phyloP scores from a whole-genome alignment of 129 eudicot species.

The Oenanthe sinensis region DNA sequence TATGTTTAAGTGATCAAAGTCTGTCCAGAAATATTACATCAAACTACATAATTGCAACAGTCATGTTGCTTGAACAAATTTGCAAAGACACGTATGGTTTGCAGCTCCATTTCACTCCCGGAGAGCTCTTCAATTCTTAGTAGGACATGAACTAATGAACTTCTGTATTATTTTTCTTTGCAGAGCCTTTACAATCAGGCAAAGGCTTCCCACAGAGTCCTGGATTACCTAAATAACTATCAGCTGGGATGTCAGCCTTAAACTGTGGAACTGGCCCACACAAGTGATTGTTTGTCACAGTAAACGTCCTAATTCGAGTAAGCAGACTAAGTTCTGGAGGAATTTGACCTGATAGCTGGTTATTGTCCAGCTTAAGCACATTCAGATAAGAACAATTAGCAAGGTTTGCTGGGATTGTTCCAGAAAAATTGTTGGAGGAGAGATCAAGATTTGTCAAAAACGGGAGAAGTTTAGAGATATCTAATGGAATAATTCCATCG shows the following conservation, averaged over 20 bases:
- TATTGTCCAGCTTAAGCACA: conserved; percentile 40
- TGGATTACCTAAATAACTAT: conserved; percentile 33
- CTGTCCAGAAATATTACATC: neutral
- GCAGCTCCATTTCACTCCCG: neutral
- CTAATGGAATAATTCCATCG: conserved; percentile 44
- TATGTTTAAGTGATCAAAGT: neutral
- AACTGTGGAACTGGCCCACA: conserved; percentile 54
- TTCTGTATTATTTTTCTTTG: conserved; percentile 26
- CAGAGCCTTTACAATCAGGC: conserved; percentile 24
- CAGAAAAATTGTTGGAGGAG: conserved; percentile 56
- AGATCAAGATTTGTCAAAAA: conserved; percentile 58
- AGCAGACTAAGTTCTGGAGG: conserved; percentile 45
- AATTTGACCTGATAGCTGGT: conserved; percentile 61
- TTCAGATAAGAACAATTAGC: conserved; percentile 52
- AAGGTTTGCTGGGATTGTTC: conserved; percentile 49
- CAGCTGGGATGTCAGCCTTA: neutral
- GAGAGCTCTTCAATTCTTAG: neutral
- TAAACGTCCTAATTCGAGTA: conserved; percentile 46
- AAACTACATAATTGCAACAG: neutral
- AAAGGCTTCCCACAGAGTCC: conserved; percentile 71
- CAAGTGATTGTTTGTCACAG: conserved; percentile 50
- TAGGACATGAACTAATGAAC: conserved; percentile 29
- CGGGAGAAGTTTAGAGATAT: conserved; percentile 30
- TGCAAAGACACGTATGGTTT: neutral
- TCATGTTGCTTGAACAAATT: neutral